A percentile compares a stretch with the other conserved stretches of the same genome.
Evolutionary conservation across 768 basidiomycete species (phyloP).

Genomic region (Favolaschia claudopus): DNA sequence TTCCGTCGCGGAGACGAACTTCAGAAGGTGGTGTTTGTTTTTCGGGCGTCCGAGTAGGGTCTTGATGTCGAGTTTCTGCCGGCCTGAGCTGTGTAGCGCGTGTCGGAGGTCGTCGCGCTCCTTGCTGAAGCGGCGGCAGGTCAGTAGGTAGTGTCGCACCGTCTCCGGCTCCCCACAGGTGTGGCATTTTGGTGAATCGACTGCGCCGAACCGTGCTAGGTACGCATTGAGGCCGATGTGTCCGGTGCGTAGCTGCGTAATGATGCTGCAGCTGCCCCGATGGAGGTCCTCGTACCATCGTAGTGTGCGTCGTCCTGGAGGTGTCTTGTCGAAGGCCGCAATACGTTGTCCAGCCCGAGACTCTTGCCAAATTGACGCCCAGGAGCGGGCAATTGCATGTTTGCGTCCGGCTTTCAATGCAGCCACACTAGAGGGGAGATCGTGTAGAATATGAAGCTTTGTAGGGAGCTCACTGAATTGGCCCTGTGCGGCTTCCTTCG

Average conservation of each 20-base stretch:
- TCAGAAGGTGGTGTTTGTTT: too few relatives aligned
- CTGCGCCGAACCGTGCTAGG: slow-evolving; percentile 29
- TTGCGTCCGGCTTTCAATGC: slow-evolving; percentile 1
- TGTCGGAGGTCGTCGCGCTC: too few relatives aligned
- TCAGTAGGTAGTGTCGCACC: too few relatives aligned
- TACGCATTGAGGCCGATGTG: slow-evolving; percentile 38
- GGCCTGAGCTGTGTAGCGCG: too few relatives aligned
- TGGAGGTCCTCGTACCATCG: slow-evolving; percentile 6
- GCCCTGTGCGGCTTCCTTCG: slow-evolving; percentile 7
- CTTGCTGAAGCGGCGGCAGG: too few relatives aligned
- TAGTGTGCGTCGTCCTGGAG: not conserved
- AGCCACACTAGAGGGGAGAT: not conserved
- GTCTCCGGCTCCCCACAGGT: too few relatives aligned
- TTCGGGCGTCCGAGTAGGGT: too few relatives aligned
- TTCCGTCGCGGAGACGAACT: too few relatives aligned
- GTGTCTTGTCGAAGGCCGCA: not conserved
- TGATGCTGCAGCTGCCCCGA: slow-evolving; percentile 20
- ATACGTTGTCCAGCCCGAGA: not conserved
- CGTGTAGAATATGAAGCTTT: not conserved
- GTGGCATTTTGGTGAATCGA: too few relatives aligned
- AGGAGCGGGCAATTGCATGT: not conserved
- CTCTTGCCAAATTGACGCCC: not conserved
- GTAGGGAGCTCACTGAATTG: not conserved
- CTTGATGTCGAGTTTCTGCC: too few relatives aligned
- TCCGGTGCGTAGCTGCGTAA: slow-evolving; percentile 39